Evolutionary conservation across 331 rosid species (phyloP).

Genomic region (Quercus phellos): DNA sequence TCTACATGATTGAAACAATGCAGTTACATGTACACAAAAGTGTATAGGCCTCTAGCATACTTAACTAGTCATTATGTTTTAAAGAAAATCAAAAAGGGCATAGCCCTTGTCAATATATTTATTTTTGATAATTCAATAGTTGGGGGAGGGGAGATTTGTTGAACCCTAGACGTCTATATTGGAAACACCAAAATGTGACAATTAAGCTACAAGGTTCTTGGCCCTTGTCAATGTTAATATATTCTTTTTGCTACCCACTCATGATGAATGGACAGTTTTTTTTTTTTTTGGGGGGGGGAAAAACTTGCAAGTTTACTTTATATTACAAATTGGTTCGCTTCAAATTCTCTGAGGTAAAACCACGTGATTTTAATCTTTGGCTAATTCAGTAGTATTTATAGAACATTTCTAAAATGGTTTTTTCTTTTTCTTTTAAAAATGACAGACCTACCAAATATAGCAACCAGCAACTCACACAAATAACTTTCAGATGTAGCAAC

Average conservation of each 20-base stretch:
- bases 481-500: background rate
- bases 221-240: background rate
- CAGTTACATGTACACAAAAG: slow-evolving; percentile 13
- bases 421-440: background rate
- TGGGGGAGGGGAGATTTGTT: no score
- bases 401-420: background rate
- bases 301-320: background rate
- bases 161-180: no score
- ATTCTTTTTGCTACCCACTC: background rate
- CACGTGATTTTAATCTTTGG: background rate
- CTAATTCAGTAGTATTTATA: background rate
- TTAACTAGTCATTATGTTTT: background rate
- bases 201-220: no score
- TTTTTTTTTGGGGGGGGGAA: background rate
- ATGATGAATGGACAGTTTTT: background rate
- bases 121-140: no score
- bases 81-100: background rate
- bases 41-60: slow-evolving; percentile 2
- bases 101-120: background rate
- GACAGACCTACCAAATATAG: background rate
- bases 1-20: slow-evolving; percentile 1
- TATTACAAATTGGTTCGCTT: background rate
- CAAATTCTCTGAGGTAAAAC: background rate
- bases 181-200: no score
- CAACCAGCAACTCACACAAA: background rate